phyloP scores from a whole-genome alignment of 2,329 filamentous ascomycete genomes.

The Fusarium longipes region DNA sequence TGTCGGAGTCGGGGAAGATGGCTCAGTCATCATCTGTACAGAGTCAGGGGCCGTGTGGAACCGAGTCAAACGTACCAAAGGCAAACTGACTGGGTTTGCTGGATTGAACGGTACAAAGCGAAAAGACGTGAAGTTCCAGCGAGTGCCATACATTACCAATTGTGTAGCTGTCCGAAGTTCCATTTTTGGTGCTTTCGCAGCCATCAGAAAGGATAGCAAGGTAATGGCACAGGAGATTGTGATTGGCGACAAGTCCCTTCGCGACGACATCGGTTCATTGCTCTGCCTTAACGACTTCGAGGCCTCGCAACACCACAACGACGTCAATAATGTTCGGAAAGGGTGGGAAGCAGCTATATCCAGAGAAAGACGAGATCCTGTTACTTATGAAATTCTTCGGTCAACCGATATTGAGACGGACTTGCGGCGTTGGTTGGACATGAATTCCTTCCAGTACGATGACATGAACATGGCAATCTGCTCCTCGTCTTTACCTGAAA shows the following conservation, averaged over 20 bases:
- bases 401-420: slow-evolving; percentile 76
- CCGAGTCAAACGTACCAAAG: slow-evolving; percentile 82
- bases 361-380: slow-evolving; percentile 60
- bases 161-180: slow-evolving; percentile 88
- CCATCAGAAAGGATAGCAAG: slow-evolving; percentile 84
- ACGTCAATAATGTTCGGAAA: slow-evolving; percentile 56
- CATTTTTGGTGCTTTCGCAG: slow-evolving; percentile 88
- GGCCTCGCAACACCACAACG: slow-evolving; percentile 52
- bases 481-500: slow-evolving; percentile 71
- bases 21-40: slow-evolving; percentile 93
- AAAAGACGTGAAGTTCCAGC: slow-evolving; percentile 95
- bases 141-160: slow-evolving; percentile 87
- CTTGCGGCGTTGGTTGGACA: slow-evolving; percentile 61
- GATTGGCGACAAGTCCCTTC: slow-evolving; percentile 74
- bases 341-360: slow-evolving; percentile 48
- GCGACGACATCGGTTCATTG: slow-evolving; percentile 78
- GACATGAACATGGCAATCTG: slow-evolving; percentile 60
- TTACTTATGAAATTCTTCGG: slow-evolving; percentile 66
- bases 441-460: slow-evolving; percentile 53
- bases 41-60: slow-evolving; percentile 94
- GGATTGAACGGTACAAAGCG: slow-evolving; percentile 67
- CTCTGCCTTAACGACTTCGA: slow-evolving; percentile 74
- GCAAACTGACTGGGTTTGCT: slow-evolving; percentile 71
- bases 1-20: slow-evolving; percentile 89
- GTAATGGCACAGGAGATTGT: slow-evolving; percentile 78